phyloP scores from a whole-genome alignment of 1,284 basidiomycete genomes.

The Ceratobasidium sp. region DNA sequence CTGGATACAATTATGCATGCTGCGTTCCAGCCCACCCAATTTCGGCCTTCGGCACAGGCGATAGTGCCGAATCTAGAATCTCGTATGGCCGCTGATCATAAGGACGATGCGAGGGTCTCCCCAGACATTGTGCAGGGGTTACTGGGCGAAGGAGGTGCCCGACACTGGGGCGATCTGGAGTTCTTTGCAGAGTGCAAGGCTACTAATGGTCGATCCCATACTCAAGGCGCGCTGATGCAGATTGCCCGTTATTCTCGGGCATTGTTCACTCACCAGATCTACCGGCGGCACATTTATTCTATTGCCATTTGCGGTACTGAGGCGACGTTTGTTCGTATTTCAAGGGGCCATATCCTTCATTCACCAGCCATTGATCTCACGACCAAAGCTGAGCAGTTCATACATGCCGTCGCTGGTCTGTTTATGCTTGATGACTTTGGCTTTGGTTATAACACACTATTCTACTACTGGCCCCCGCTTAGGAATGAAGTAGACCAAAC shows the following conservation, averaged over 20 bases:
- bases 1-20: neutral
- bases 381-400: neutral
- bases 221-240: constrained; percentile 1
- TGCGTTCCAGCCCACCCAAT: constrained; percentile 4
- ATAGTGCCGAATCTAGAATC: neutral
- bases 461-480: constrained; percentile 16
- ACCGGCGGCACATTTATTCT: neutral
- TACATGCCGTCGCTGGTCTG: neutral
- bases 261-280: constrained; percentile 7
- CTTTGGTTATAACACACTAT: constrained; percentile 4
- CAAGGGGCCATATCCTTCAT: neutral
- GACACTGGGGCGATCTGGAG: constrained; percentile 20
- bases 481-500: neutral
- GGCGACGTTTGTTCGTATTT: constrained; percentile 5
- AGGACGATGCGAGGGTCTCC: neutral
- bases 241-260: constrained; percentile 26
- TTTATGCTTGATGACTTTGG: neutral
- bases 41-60: constrained; percentile 13
- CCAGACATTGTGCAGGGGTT: constrained; percentile 16
- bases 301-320: neutral
- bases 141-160: too few species aligned
- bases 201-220: neutral
- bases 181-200: constrained; percentile 21
- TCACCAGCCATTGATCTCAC: neutral
- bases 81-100: constrained; percentile 3